These are phyloP conservation scores for Aspergillus neoniger DNA, from an alignment of 2,329 filamentous ascomycete genomes.

Conservation along the genomic window DNA sequence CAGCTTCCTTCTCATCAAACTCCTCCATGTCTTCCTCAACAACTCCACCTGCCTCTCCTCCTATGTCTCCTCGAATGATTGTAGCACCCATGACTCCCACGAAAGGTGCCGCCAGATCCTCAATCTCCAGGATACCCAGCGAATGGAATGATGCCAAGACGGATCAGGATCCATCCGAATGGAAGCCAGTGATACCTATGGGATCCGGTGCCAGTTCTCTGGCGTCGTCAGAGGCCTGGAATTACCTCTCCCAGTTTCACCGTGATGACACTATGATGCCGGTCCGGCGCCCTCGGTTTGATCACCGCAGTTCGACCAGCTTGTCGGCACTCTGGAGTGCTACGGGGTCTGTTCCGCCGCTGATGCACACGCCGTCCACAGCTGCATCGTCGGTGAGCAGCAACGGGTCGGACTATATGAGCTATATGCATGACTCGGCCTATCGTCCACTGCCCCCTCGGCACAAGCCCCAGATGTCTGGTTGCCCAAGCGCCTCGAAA, in stretches of 20 bases:
- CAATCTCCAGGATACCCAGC: conserved; percentile 42
- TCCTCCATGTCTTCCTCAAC: conserved; percentile 30
- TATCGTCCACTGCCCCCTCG: conserved; percentile 44
- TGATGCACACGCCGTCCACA: conserved; percentile 42
- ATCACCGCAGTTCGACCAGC: conserved; percentile 35
- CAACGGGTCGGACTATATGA: conserved; percentile 36
- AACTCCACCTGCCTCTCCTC: conserved; percentile 37
- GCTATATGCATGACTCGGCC: conserved; percentile 28
- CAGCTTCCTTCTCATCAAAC: conserved; percentile 38
- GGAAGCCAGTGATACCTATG: conserved; percentile 49
- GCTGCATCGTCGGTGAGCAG: conserved; percentile 43
- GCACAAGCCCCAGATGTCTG: conserved; percentile 42
- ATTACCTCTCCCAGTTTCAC: conserved; percentile 49
- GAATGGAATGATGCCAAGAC: conserved; percentile 41
- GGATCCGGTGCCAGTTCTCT: conserved; percentile 22
- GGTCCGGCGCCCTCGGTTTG: conserved; percentile 22
- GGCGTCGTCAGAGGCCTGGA: conserved; percentile 45
- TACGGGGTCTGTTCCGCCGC: conserved; percentile 30
- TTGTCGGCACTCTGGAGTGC: conserved; percentile 33
- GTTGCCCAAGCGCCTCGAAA: conserved; percentile 32
- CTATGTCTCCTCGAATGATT: conserved; percentile 40
- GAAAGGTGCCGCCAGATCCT: conserved; percentile 24
- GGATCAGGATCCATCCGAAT: conserved; percentile 53
- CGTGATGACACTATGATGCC: conserved; percentile 24
- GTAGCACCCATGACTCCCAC: conserved; percentile 42